Base-by-base conservation (phyloP, 177 flowering plant species). In the Vitis hybrid region DNA sequence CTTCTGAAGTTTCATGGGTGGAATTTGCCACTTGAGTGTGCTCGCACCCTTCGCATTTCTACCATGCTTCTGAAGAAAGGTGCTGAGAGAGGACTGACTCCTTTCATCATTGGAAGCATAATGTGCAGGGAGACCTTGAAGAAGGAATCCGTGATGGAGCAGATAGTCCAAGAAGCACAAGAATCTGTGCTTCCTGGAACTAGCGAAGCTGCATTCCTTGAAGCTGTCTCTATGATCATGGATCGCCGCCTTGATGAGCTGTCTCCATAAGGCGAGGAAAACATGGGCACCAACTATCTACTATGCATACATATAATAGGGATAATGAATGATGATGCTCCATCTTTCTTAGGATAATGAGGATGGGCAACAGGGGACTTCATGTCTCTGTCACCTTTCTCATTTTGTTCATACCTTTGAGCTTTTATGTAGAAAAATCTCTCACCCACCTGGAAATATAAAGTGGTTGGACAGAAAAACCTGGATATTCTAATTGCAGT, bases 11-110 rank as follows among this genome's bases (percentile, higher is more conserved):
- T 74, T 50, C 74, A 87, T 73, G 93, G 93, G 2, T 89, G 93
- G 93, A 76, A 84, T 68, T 13, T 87, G 5, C 75, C 93, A 10
- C 62, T 62, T 7, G 74, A 78, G 48, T 76, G 80, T 64, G 88
- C 87, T 10, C 84, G 88, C 48, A 67, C 70, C n/a, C 76, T 89
- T 53, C 76, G 82, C 11, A 80, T 89, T 48, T 87, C 89, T 70
- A 89, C 93, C 64, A 89, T 89, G 93, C 93, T 89, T 72, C 75
- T 89, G 68, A 89, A 87, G 81, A 89, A 89, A 78, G 93, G 90
- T 19, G 89, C 70, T 1, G 78, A 76, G 67, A 82, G 81, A 62
- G 89, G 88, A 12, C 82, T 89, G 55, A 77, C 86, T 22, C 86
- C 93, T 13, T 85, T 77, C 49, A 68, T 81, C 68, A 87, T 89